phyloP scores from a whole-genome alignment of 768 basidiomycete species.

The Daedaleopsis nitida region DNA sequence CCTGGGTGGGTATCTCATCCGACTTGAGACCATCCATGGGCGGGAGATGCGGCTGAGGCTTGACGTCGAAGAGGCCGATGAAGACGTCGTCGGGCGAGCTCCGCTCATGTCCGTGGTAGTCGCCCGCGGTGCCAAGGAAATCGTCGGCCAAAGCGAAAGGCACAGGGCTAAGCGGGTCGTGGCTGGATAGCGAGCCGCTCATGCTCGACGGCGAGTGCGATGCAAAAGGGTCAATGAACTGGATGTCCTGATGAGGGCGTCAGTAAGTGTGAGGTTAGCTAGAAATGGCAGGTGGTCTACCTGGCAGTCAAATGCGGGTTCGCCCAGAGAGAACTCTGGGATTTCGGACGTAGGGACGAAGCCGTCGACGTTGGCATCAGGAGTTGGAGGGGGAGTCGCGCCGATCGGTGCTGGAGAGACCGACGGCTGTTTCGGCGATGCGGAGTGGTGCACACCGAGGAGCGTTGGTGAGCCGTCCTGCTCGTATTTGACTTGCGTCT shows the following conservation, averaged over 20 bases:
- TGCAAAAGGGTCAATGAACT: slow-evolving; percentile 7
- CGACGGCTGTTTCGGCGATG: background rate
- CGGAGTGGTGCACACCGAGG: background rate
- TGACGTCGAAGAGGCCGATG: background rate
- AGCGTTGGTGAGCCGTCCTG: background rate
- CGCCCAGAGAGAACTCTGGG: slow-evolving; percentile 15
- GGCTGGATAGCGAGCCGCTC: background rate
- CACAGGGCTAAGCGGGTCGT: background rate
- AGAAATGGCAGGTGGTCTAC: background rate
- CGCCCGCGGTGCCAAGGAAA: slow-evolving; percentile 4
- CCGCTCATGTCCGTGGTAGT: background rate
- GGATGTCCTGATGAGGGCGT: background rate
- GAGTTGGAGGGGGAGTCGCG: background rate
- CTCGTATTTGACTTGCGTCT: slow-evolving; percentile 5
- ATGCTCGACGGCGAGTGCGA: background rate
- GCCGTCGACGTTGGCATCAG: background rate
- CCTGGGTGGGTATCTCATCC: background rate
- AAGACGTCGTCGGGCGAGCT: background rate
- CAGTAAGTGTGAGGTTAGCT: background rate
- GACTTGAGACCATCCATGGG: background rate
- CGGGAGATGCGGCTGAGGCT: background rate
- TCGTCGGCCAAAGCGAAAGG: slow-evolving; percentile 4
- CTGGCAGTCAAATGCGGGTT: background rate
- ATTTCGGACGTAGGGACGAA: slow-evolving; percentile 18
- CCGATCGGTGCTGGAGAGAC: background rate